Evolutionary conservation across 306 rosid species (phyloP), one percentile per base, ranked within the genome.

Genomic region (Rosa multiflora): DNA sequence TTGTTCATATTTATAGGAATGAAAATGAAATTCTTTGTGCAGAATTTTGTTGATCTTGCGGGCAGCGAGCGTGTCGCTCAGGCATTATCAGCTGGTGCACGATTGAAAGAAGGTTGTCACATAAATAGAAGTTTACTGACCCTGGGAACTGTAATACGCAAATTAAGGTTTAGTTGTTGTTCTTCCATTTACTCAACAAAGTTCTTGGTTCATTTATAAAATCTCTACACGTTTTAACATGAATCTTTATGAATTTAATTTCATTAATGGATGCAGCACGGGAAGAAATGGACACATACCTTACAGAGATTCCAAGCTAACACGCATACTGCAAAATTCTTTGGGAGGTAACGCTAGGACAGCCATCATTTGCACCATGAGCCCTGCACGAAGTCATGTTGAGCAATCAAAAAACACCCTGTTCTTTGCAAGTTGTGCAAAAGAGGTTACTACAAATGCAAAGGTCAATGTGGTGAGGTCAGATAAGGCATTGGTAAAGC

Each of bases 51-150:
- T 70, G 99, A 92, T 86, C 89, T 92, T 71, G 97, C 99, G 3
- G 99, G 99, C 26, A 94, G 97, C 52, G 99, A 94, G 80, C 97
- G 97, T 48, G 88, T 94, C 88, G 83, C 97, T 88, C 99, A 92
- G 80, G 67, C 95, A 49, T 55, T 85, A 77, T 89, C 99, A 53
- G 93, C 86, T 37, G 97, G 97, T 53, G 43, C 92, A 79, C 91
- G 95, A 86, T 75, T 94, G 81, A 94, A 96, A 84, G 99, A 94
- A 89, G 97, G 99, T 29, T 85, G 92, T 84, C 97, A 94, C 88
- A 94, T 94, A 74, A 94, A 92, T 83, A 94, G 93, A 81, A 94
- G 99, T 84, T 89, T 94, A 86, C 84, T 94, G 80, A 81, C 91
- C 72, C 87, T 94, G 37, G 99, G 99, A 85, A 91, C 92, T 75